Base-by-base conservation (phyloP, 305 asterid species). In the Rubia tinctorum region DNA sequence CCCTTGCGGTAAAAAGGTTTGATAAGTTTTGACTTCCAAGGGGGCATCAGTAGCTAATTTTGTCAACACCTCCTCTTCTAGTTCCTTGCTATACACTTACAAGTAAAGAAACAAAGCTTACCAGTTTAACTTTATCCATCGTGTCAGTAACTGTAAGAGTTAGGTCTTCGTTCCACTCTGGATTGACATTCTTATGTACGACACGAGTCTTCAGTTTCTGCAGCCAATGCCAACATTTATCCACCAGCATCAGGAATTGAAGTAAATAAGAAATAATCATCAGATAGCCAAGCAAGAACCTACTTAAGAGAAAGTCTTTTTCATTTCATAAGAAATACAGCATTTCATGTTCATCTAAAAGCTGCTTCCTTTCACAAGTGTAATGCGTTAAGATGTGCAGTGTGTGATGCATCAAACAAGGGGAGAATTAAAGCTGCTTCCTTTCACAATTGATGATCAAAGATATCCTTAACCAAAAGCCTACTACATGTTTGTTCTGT, bases 141-240 rank as follows among this genome's bases (percentile, higher is more conserved):
- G 88, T 81, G 78, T 91, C 96, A 12, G 81, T 44, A 22, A 91
- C 74, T 18, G 94, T 79, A 15, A 91, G 91, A 20, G 96, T 91
- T 15, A 91, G 84, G 67, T 91, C 92, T 71, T 91, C 97, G 49
- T 89, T 87, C 97, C 97, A 91, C 79, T 79, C 94, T 1, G 97
- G 97, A 78, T 91, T 91, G 59, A 88, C 64, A 77, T 89, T 84
- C 86, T 86, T 89, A 12, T 81, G 80, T 79, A 91, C 82, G 71
- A 89, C 96, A 15, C 97, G 86, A 5, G 96, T 92, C 86, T 90
- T 90, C 69, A 92, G 43, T 81, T 85, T 90, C 96, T 92, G 89
- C 76, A 76, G 44, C 27, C 74, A 72, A 53, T 22, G 44, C 8
- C 6, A 44, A 56, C 59, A 56, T 20, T 30, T 11, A 34, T 49